Percentiles rank a stretch among this genome's conserved stretches.
Conservation (phyloP, 2,329 filamentous ascomycete genomes). For the Xylariaceae sp. region DNA sequence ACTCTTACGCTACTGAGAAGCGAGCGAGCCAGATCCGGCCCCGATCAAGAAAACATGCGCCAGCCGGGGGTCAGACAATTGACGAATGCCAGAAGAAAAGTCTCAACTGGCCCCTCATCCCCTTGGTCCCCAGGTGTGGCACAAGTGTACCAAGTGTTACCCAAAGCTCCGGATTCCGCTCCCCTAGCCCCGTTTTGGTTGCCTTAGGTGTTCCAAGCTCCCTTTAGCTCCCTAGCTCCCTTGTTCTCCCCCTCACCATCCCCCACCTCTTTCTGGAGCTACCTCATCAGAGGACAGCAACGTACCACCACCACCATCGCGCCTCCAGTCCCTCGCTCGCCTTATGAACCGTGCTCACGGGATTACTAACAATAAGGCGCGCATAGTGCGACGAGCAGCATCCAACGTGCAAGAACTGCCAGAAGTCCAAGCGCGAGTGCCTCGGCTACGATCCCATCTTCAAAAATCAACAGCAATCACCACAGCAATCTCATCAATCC, state of each 20-base stretch:
- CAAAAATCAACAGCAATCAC: conserved; percentile 50
- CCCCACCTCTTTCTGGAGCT: conserved; percentile 9
- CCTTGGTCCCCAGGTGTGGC: neutral
- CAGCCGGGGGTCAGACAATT: conserved; percentile 18
- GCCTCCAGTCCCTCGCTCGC: too few species aligned
- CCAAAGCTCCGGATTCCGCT: conserved; percentile 6
- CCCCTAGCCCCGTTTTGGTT: conserved; percentile 15
- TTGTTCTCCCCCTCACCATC: conserved; percentile 6
- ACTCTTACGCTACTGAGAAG: conserved; percentile 33
- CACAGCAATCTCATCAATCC: conserved; percentile 46
- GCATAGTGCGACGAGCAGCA: conserved; percentile 90
- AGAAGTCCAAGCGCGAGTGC: conserved; percentile 83
- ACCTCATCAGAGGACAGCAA: too few species aligned
- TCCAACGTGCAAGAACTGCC: conserved; percentile 85
- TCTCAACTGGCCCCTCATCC: conserved; percentile 9
- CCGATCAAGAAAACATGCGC: conserved; percentile 16
- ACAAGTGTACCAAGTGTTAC: neutral
- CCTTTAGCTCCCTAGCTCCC: too few species aligned
- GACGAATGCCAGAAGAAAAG: neutral
- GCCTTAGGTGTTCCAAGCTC: too few species aligned
- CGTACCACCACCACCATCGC: too few species aligned
- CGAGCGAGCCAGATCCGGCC: conserved; percentile 28
- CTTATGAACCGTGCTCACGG: too few species aligned
- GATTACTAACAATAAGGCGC: conserved; percentile 8
- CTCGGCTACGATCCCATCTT: conserved; percentile 84